Percentiles rank a stretch among this genome's conserved stretches.
phyloP scores from a whole-genome alignment of 176 grass and related monocot genomes.

The Eremochloa ophiuroides region DNA sequence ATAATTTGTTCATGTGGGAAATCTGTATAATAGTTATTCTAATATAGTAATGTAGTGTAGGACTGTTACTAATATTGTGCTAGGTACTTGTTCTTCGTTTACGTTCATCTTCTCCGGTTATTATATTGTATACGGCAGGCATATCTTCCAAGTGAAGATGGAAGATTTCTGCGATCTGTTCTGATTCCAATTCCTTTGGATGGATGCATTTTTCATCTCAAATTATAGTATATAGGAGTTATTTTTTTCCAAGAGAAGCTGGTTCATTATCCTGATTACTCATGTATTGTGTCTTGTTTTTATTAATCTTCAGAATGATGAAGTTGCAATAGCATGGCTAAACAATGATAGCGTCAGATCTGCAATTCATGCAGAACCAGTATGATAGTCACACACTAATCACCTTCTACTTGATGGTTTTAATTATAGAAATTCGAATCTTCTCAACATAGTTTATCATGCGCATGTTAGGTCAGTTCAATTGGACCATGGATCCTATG shows the following conservation, averaged over 20 bases:
- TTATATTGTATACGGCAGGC: neutral
- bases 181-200: neutral
- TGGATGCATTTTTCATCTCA: neutral
- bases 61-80: neutral
- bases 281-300: neutral
- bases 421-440: neutral
- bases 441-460: neutral
- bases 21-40: neutral
- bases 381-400: conserved; percentile 29
- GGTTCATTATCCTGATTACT: neutral
- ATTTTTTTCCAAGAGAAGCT: neutral
- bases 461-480: conserved; percentile 39
- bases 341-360: conserved; percentile 70
- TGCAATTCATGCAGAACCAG: conserved; percentile 87
- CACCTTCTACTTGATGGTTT: neutral
- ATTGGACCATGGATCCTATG: conserved; percentile 68
- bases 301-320: conserved; percentile 61
- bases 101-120: neutral
- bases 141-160: too few species aligned
- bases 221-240: neutral
- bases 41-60: neutral
- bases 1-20: neutral
- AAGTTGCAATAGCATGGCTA: conserved; percentile 81
- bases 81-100: neutral
- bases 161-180: neutral